Percentiles rank a stretch among this genome's conserved stretches.
Conservation (phyloP, 2,329 filamentous ascomycete genomes). For the Coniella lustricola region DNA sequence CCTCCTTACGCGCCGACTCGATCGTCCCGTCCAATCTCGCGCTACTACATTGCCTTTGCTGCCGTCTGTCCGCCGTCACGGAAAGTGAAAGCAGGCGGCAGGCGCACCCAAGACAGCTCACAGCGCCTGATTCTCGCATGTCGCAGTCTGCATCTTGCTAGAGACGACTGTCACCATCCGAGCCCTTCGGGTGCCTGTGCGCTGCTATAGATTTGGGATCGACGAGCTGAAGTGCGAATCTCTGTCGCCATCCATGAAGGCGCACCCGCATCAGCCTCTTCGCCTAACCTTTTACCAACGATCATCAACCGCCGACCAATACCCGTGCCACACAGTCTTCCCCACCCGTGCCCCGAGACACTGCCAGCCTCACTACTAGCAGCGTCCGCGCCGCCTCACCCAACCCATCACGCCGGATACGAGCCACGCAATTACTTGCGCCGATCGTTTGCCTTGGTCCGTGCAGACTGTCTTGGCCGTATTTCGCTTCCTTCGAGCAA, state of each 20-base stretch:
- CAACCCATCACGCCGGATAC: not conserved
- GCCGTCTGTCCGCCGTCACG: no score
- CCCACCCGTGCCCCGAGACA: constrained; percentile 12
- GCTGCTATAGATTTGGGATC: not conserved
- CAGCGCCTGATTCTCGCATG: constrained; percentile 1
- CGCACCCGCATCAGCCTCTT: constrained; percentile 7
- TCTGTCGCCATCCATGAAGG: constrained; percentile 4
- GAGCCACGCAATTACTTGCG: constrained; percentile 5
- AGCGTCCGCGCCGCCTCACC: not conserved
- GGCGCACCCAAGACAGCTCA: no score
- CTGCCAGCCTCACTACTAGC: not conserved
- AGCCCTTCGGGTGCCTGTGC: not conserved
- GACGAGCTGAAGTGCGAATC: not conserved
- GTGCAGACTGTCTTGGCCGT: constrained; percentile 6
- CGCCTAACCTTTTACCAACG: not conserved
- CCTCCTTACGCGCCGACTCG: no score
- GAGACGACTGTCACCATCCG: not conserved
- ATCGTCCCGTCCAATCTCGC: not conserved
- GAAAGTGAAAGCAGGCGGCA: no score
- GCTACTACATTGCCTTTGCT: not conserved
- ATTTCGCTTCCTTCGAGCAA: not conserved
- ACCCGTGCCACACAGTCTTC: constrained; percentile 4
- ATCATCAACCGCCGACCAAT: not conserved
- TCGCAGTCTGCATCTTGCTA: not conserved
- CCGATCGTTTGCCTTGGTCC: constrained; percentile 2